Evolutionary conservation across 2,329 filamentous ascomycete genomes (phyloP).

Genomic region (Fonsecaea monophora): DNA sequence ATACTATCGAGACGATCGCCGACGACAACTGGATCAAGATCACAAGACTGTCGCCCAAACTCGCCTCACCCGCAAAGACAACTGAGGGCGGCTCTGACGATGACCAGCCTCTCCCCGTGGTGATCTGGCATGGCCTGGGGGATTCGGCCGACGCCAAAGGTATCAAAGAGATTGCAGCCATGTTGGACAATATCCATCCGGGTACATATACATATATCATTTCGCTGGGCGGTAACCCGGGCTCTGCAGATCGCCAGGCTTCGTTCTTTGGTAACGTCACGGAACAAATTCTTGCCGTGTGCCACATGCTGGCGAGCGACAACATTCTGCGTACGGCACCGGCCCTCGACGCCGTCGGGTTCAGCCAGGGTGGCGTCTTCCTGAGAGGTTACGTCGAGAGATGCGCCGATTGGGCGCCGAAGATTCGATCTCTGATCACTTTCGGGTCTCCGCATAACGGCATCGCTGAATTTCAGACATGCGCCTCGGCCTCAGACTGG

Average conservation of each 20-base stretch:
- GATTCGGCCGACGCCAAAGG: slow-evolving; percentile 74
- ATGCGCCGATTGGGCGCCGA: slow-evolving; percentile 71
- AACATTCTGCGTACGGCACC: slow-evolving; percentile 81
- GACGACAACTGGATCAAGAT: slow-evolving; percentile 25
- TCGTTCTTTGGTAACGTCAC: slow-evolving; percentile 93
- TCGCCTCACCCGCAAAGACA: neutral
- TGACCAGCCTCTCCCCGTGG: slow-evolving; percentile 72
- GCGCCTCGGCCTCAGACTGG: slow-evolving; percentile 70
- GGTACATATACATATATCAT: slow-evolving; percentile 86
- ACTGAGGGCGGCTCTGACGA: slow-evolving; percentile 30
- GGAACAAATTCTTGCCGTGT: slow-evolving; percentile 76
- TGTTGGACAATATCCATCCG: slow-evolving; percentile 75
- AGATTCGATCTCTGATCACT: slow-evolving; percentile 79
- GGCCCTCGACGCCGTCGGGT: slow-evolving; percentile 87
- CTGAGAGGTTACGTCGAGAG: slow-evolving; percentile 88
- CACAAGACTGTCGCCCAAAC: slow-evolving; percentile 29
- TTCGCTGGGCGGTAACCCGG: slow-evolving; percentile 69
- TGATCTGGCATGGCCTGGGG: slow-evolving; percentile 92
- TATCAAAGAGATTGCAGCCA: slow-evolving; percentile 71
- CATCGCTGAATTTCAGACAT: slow-evolving; percentile 81
- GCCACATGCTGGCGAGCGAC: slow-evolving; percentile 75
- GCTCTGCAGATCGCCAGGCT: slow-evolving; percentile 72
- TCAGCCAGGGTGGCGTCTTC: slow-evolving; percentile 96
- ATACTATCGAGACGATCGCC: slow-evolving; percentile 19
- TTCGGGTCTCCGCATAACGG: slow-evolving; percentile 94